Percentiles rank a stretch among this genome's conserved stretches.
phyloP scores from a whole-genome alignment of 208 protist species.

The Leishmania braziliensis region DNA sequence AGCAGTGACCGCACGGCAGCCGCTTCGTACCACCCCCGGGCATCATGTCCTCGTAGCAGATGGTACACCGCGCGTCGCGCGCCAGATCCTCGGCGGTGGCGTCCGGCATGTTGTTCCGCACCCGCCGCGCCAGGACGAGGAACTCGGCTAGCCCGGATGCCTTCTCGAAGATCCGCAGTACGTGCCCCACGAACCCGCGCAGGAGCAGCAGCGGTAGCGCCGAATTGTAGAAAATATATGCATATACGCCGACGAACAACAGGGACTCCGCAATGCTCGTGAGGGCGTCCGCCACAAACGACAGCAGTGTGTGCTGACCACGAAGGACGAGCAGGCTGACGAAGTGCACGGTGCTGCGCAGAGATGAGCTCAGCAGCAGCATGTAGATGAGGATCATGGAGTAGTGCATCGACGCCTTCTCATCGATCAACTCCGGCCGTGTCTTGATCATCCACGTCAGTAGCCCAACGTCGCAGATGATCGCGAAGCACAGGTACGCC shows the following conservation, averaged over 20 bases:
- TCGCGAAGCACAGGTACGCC: conserved; percentile 33
- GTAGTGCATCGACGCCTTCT: conserved; percentile 31
- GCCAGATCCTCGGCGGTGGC: conserved; percentile 65
- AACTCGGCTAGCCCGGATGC: conserved; percentile 42
- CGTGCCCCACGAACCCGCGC: conserved; percentile 41
- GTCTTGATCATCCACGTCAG: conserved; percentile 25
- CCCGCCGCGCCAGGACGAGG: conserved; percentile 34
- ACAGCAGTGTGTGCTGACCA: conserved; percentile 36
- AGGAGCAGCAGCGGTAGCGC: conserved; percentile 57
- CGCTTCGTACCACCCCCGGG: conserved; percentile 46
- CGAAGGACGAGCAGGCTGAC: conserved; percentile 26
- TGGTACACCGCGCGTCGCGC: conserved; percentile 64
- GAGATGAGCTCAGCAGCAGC: conserved; percentile 27
- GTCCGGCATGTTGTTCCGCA: conserved; percentile 36
- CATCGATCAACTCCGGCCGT: conserved; percentile 21
- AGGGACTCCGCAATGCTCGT: conserved; percentile 43
- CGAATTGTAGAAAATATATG: conserved; percentile 43
- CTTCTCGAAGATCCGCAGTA: conserved; percentile 44
- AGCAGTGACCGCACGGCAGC: conserved; percentile 85
- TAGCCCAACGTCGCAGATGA: conserved; percentile 22
- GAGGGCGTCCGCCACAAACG: conserved; percentile 40
- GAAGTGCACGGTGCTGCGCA: conserved; percentile 33
- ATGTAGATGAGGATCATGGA: conserved; percentile 40
- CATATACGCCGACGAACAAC: conserved; percentile 53
- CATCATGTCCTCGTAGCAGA: conserved; percentile 89